These are phyloP conservation scores for Sporisorium scitamineum DNA, from an alignment of 1,284 basidiomycete species.

Conservation along the genomic window DNA sequence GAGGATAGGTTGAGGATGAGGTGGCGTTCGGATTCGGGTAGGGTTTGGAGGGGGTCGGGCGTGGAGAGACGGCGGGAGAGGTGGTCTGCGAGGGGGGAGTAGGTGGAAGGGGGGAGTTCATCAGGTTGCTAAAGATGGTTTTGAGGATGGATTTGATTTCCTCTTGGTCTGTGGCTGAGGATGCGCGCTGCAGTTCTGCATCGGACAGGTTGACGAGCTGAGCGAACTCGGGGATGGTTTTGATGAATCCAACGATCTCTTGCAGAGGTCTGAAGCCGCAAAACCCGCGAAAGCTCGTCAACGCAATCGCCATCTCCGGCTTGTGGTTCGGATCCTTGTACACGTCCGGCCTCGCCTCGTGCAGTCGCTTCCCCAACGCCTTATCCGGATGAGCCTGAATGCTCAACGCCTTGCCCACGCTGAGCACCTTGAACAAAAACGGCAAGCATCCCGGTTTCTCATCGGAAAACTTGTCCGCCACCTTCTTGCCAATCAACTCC, in stretches of 20 bases:
- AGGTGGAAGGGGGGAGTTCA: slow-evolving; percentile 22
- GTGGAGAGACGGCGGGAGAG: too few relatives aligned
- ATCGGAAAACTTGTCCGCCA: slow-evolving; percentile 33
- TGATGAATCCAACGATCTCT: slow-evolving; percentile 78
- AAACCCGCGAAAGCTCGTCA: slow-evolving; percentile 89
- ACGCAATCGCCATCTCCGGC: slow-evolving; percentile 96
- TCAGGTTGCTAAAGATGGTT: slow-evolving; percentile 54
- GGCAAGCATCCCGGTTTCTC: slow-evolving; percentile 52
- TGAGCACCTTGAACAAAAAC: slow-evolving; percentile 73
- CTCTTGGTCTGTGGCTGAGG: not conserved
- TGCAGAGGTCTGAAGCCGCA: slow-evolving; percentile 88
- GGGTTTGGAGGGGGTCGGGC: not conserved
- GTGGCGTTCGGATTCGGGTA: slow-evolving; percentile 68
- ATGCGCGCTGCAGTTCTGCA: slow-evolving; percentile 3
- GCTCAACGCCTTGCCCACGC: slow-evolving; percentile 91
- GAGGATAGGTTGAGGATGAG: slow-evolving; percentile 80
- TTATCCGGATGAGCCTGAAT: slow-evolving; percentile 99
- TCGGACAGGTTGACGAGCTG: slow-evolving; percentile 58
- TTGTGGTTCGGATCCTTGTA: slow-evolving; percentile 97
- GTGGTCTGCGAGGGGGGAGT: slow-evolving; percentile 28
- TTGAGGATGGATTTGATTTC: slow-evolving; percentile 39
- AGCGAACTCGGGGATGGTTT: slow-evolving; percentile 81
- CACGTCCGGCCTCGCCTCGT: slow-evolving; percentile 80
- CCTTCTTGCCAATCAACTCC: slow-evolving; percentile 48
- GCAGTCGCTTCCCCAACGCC: slow-evolving; percentile 81